phyloP scores from a whole-genome alignment of 148 eudicot species.

The Cornus controversa region DNA sequence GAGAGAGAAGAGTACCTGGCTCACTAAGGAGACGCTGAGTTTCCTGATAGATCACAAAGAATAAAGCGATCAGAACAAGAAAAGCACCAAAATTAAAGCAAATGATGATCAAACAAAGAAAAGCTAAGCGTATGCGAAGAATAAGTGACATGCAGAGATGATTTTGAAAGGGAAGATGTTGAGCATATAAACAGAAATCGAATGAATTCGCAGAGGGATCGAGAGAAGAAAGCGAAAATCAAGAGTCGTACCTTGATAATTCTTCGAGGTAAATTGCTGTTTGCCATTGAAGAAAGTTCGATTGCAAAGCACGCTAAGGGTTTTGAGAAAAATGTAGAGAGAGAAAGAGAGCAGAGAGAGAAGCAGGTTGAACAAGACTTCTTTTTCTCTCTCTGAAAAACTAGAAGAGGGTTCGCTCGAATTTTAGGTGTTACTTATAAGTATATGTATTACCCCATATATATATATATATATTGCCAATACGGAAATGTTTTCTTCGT shows the following conservation, averaged over 20 bases:
- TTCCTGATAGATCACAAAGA: constrained; percentile 52
- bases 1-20: constrained; percentile 49
- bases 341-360: constrained; percentile 19
- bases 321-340: constrained; percentile 7
- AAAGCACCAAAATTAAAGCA: not conserved
- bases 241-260: constrained; percentile 54
- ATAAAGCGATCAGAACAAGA: constrained; percentile 2
- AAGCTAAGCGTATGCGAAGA: not conserved
- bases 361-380: constrained; percentile 14
- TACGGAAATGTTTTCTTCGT: not conserved
- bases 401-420: not conserved
- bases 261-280: constrained; percentile 62
- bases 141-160: not conserved
- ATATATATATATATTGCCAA: not conserved
- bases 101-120: not conserved
- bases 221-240: constrained; percentile 18
- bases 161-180: not conserved
- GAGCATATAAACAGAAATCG: not conserved
- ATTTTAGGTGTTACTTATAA: not conserved
- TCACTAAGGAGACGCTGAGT: constrained; percentile 97
- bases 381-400: constrained; percentile 12
- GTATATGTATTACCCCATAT: not conserved
- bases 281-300: constrained; percentile 47
- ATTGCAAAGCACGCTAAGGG: constrained; percentile 27
- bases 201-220: constrained; percentile 24